Conservation (phyloP, 441 rosid genomes). For the Euphorbia celastroides region DNA sequence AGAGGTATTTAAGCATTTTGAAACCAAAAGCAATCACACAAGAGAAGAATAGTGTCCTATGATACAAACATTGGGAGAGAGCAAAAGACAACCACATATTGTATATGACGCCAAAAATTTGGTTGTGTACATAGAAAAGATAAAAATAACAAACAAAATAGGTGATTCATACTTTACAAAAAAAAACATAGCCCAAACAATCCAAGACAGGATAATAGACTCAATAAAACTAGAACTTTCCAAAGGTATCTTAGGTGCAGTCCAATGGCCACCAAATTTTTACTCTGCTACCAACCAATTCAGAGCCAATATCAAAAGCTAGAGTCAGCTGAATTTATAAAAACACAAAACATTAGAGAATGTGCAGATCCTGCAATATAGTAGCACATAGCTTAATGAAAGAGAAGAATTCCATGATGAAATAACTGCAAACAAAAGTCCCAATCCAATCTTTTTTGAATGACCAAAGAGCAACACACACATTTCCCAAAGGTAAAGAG, state of each 20-base stretch:
- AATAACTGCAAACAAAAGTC: not conserved
- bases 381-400: not conserved
- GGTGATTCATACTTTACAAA: slow-evolving; percentile 3
- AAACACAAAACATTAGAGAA: slow-evolving; percentile 2
- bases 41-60: not conserved
- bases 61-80: not conserved
- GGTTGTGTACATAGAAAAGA: not conserved
- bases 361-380: not conserved
- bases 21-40: not conserved
- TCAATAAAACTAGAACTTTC: slow-evolving; percentile 4
- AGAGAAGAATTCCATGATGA: not conserved
- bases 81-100: slow-evolving; percentile 2
- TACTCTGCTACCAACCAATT: slow-evolving; percentile 53
- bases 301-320: slow-evolving; percentile 29
- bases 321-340: slow-evolving; percentile 35
- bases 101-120: not conserved
- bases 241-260: slow-evolving; percentile 40
- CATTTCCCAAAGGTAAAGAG: too few species aligned
- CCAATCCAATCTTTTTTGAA: not conserved
- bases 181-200: slow-evolving; percentile 10
- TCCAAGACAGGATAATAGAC: not conserved
- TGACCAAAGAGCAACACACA: not conserved
- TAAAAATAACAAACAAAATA: not conserved
- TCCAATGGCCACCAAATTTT: slow-evolving; percentile 92
- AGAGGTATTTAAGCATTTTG: not conserved